phyloP scores from a whole-genome alignment of 2,329 filamentous ascomycete genomes.

The Penicillium vulpinum region DNA sequence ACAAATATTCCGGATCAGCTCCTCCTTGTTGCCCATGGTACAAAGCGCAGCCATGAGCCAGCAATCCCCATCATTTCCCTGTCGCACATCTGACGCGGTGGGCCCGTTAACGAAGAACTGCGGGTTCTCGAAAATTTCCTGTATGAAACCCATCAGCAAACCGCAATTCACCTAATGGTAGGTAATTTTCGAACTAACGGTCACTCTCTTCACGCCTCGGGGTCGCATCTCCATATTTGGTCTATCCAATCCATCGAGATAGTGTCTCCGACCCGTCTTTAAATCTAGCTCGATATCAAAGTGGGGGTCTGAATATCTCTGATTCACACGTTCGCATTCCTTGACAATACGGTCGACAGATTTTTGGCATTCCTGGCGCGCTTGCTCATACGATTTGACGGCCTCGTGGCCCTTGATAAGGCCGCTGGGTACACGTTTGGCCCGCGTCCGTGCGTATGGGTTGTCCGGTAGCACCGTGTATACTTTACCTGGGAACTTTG shows the following conservation, averaged over 20 bases:
- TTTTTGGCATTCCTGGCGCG: slow-evolving; percentile 65
- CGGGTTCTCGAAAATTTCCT: slow-evolving; percentile 77
- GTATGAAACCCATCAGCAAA: slow-evolving; percentile 7
- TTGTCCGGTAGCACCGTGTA: slow-evolving; percentile 71
- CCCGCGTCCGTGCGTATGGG: slow-evolving; percentile 61
- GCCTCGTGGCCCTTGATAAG: slow-evolving; percentile 58
- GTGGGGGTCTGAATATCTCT: slow-evolving; percentile 82
- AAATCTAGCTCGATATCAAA: slow-evolving; percentile 81
- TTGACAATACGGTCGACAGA: slow-evolving; percentile 59
- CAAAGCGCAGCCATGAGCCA: slow-evolving; percentile 83
- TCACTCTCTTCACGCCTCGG: slow-evolving; percentile 72
- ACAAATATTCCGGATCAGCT: slow-evolving; percentile 71
- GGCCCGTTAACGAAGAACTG: slow-evolving; percentile 77
- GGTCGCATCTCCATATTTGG: slow-evolving; percentile 52
- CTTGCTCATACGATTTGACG: slow-evolving; percentile 70
- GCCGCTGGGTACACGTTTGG: slow-evolving; percentile 57
- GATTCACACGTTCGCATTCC: slow-evolving; percentile 73
- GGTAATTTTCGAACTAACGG: slow-evolving; percentile 34
- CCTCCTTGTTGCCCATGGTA: slow-evolving; percentile 71
- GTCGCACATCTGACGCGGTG: slow-evolving; percentile 73
- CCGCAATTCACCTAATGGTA: background rate
- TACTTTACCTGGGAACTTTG: slow-evolving; percentile 70
- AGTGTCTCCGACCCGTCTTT: slow-evolving; percentile 58
- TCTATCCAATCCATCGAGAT: slow-evolving; percentile 50
- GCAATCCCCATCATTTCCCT: slow-evolving; percentile 77